A percentile compares a stretch with the other conserved stretches of the same genome.
Evolutionary conservation across 2,329 filamentous ascomycete species (phyloP).

Genomic region (Ilyonectria destructans): DNA sequence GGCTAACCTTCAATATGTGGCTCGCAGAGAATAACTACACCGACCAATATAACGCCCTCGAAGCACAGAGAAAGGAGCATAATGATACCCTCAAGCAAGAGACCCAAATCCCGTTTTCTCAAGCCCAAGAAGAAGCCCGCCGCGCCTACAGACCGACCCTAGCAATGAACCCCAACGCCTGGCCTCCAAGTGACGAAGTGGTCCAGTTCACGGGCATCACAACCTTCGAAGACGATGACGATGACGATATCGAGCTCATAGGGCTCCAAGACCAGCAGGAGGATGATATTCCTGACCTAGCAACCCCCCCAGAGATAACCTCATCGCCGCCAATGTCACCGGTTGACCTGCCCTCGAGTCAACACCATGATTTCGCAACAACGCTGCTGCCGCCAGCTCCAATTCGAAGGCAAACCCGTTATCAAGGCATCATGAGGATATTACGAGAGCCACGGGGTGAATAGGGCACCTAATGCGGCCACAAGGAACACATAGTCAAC

Average conservation of each 20-base stretch:
- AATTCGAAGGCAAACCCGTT: not conserved
- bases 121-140: not conserved
- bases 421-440: not conserved
- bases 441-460: not conserved
- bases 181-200: not conserved
- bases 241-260: not conserved
- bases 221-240: not conserved
- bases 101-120: not conserved
- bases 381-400: not conserved
- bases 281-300: not conserved
- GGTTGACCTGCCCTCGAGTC: not conserved
- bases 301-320: too few species aligned
- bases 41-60: not conserved
- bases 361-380: not conserved
- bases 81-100: not conserved
- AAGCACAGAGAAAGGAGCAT: conserved; percentile 9
- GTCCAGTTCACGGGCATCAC: too few species aligned
- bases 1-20: conserved; percentile 14
- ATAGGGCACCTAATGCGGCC: not conserved
- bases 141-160: not conserved
- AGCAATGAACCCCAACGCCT: conserved; percentile 8
- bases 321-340: too few species aligned
- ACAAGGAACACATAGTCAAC: not conserved
- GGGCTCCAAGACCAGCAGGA: not conserved
- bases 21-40: not conserved